Conservation (phyloP, 352 stramenopile genomes). For the Globisporangium sylvaticum region DNA sequence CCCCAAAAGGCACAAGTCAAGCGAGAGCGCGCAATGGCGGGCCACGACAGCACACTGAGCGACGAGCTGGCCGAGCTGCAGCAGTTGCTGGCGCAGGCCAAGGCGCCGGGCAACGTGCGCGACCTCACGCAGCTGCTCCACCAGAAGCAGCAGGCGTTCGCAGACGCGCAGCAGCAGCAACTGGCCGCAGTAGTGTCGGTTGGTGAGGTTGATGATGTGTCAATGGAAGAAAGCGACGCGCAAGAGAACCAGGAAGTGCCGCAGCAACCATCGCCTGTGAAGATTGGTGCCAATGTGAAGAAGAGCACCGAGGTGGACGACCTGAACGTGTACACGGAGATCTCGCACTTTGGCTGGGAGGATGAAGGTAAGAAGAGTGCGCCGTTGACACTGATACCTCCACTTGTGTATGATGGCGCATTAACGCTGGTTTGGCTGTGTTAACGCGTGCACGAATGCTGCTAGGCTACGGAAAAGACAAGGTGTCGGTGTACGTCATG, state of each 20-base stretch:
- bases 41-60: conserved; percentile 23
- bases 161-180: conserved; percentile 19
- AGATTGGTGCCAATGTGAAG: conserved; percentile 20
- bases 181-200: conserved; percentile 3
- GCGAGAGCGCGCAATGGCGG: conserved; percentile 19
- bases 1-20: background rate
- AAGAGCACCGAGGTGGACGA: conserved; percentile 26
- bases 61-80: conserved; percentile 70
- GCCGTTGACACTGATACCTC: background rate
- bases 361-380: conserved; percentile 46
- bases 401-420: background rate
- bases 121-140: conserved; percentile 59
- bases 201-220: background rate
- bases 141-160: conserved; percentile 53
- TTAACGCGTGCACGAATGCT: background rate
- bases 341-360: conserved; percentile 84
- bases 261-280: conserved; percentile 21
- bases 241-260: conserved; percentile 7
- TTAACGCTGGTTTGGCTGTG: background rate
- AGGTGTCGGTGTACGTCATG: conserved; percentile 81
- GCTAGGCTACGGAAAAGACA: conserved; percentile 78
- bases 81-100: conserved; percentile 46
- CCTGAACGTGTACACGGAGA: conserved; percentile 70
- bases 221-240: conserved; percentile 4
- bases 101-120: conserved; percentile 51